phyloP scores from a whole-genome alignment of 768 basidiomycete species.

The Pulveroboletus sp. region DNA sequence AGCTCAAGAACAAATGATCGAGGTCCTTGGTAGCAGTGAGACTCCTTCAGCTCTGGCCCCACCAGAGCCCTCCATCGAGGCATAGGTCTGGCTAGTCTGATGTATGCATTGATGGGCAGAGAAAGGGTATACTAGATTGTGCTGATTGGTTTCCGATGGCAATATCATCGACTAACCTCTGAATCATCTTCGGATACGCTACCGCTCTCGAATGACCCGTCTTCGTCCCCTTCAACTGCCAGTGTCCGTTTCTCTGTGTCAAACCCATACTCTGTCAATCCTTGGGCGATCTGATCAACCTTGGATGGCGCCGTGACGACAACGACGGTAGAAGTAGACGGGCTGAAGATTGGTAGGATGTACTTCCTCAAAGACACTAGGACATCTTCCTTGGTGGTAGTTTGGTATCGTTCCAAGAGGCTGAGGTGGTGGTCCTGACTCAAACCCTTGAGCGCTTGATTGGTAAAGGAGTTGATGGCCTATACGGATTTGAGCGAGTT shows the following conservation, averaged over 20 bases:
- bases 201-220: constrained; percentile 31
- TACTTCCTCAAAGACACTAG: constrained; percentile 62
- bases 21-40: constrained; percentile 44
- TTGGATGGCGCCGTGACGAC: constrained; percentile 84
- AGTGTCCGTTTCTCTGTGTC: constrained; percentile 69
- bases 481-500: constrained; percentile 28
- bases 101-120: background rate
- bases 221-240: constrained; percentile 54
- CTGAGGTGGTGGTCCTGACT: constrained; percentile 68
- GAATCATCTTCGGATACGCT: constrained; percentile 33
- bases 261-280: constrained; percentile 67
- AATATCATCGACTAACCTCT: constrained; percentile 14
- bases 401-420: constrained; percentile 74
- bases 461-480: constrained; percentile 81
- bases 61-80: background rate
- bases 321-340: constrained; percentile 71
- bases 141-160: background rate
- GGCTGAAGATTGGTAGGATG: constrained; percentile 81
- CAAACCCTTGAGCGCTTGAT: constrained; percentile 88
- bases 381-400: constrained; percentile 77
- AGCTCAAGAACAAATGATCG: constrained; percentile 57
- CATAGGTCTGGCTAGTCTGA: background rate
- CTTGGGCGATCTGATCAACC: constrained; percentile 62
- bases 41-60: background rate
- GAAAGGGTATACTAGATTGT: background rate